Evolutionary conservation across 306 rosid genomes (phyloP), one percentile per base, ranked within the genome.

Genomic region (Gleditsia sinensis): DNA sequence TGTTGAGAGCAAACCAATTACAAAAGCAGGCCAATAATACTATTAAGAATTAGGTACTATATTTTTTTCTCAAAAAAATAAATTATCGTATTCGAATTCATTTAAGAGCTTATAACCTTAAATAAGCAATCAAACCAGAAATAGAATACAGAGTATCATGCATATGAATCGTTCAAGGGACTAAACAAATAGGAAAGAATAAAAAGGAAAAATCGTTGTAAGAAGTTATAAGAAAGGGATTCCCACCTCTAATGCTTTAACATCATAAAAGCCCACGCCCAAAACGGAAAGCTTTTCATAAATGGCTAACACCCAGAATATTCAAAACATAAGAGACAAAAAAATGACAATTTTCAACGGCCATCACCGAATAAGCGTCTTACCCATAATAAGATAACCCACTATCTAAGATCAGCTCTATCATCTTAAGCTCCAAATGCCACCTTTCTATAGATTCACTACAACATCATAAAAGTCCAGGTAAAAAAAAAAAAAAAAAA

Each of bases 381-480:
- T 55, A 19, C 28, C 80, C 67, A 69, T 57, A 16, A 71, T 51
- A 53, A 57, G 67, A 67, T 56, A 78, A 54, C 36, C 61, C 61
- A 62, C 64, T 42, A 50, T 16, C 42, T 30, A 30, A 56, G 53
- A 48, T 72, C 46, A 81, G 21, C 28, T 40, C 53, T 69, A 60
- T 64, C 74, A 27, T 64, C 76, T 81, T 30, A 69, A 75, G 57
- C 74, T 28, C 75, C 48, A 73, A 81, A 65, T 69, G 76, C 81
- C 60, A 79, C 19, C 77, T 51, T 68, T 73, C 33, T 33, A 50
- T n/a, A 67, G 75, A 58, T 65, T 74, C 74, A 71, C 77, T 20
- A 21, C 40, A 63, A 57, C 53, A 67, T 62, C 37, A 79, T 25
- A 10, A 49, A 64, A 46, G 57, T 21, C 42, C 17, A 55, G 55